Evolutionary conservation across 1,284 basidiomycete species (phyloP), one percentile per base, ranked within the genome.

Genomic region (Grifola frondosa): DNA sequence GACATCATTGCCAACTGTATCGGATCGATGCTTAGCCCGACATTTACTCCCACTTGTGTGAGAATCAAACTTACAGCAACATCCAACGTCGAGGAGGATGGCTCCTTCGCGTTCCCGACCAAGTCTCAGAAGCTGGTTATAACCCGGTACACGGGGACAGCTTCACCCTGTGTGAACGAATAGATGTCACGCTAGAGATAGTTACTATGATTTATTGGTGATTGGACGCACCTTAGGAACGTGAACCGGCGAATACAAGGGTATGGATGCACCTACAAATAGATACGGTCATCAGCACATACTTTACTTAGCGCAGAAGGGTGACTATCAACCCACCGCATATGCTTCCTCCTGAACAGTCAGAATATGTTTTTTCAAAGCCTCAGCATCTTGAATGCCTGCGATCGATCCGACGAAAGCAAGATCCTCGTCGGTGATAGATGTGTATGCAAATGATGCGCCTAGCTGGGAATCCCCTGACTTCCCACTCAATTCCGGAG

Each of bases 281-380:
- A 16, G 16, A 13, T 13, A 22, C 8, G 13, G 22, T 24, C 13
- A n/a, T 20, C 20, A 20, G n/a, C n/a, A n/a, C n/a, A n/a, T n/a
- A n/a, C n/a, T n/a, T n/a, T n/a, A n/a, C n/a, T n/a, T n/a, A n/a
- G n/a, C n/a, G n/a, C n/a, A n/a, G n/a, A n/a, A n/a, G n/a, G n/a
- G n/a, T n/a, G n/a, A n/a, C n/a, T n/a, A n/a, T n/a, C n/a, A 9
- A 37, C 41, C 3, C 21, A 53, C 42, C 25, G 30, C 19, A 16
- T 48, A 50, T 1, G 54, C 54, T 19, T 69, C 66, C 26, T 46
- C 50, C 46, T 74, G 75, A 9, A 74, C 63, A 2, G 47, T 37
- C 13, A 77, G 33, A 23, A 79, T 69, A 53, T 80, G 77, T 35
- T 61, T 44, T 54, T 65, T 75, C 41, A 77, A 57, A 37, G 61